phyloP scores from a whole-genome alignment of 495 filamentous ascomycete species.

The Penicillium roqueforti region DNA sequence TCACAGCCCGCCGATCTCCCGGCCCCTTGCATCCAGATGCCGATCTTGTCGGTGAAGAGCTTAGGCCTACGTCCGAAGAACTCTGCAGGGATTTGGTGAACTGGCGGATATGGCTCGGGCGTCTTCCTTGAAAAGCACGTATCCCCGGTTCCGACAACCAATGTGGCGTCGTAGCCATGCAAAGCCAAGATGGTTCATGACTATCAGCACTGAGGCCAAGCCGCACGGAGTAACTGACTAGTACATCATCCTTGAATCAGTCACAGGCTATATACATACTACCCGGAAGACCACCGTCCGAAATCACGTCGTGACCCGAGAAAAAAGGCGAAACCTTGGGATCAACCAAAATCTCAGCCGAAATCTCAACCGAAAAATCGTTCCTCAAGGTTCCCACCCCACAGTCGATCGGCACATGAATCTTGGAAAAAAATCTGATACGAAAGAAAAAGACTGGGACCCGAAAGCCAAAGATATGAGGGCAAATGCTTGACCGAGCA shows the following conservation, averaged over 20 bases:
- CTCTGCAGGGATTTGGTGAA: background rate
- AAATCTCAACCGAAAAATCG: background rate
- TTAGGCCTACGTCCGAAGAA: background rate
- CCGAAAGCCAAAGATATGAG: too few species aligned
- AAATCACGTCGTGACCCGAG: background rate
- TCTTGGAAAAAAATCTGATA: background rate
- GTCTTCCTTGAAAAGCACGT: too few species aligned
- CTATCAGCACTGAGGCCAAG: too few species aligned
- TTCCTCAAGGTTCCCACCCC: background rate
- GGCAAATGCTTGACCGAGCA: too few species aligned
- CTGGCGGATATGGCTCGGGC: background rate
- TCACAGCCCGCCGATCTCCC: constrained; percentile 23
- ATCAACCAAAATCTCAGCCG: too few species aligned
- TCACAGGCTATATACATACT: background rate
- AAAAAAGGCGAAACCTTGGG: too few species aligned
- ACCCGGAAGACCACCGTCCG: too few species aligned
- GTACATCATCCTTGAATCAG: background rate
- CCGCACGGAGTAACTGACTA: too few species aligned
- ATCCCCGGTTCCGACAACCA: background rate
- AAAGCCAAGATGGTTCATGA: background rate
- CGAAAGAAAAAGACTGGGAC: too few species aligned
- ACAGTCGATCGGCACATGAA: background rate
- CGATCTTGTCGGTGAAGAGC: constrained; percentile 19
- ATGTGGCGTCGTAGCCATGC: too few species aligned
- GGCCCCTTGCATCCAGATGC: constrained; percentile 18